Base-by-base conservation (phyloP, 495 filamentous ascomycete genomes). In the Tuber aestivum region DNA sequence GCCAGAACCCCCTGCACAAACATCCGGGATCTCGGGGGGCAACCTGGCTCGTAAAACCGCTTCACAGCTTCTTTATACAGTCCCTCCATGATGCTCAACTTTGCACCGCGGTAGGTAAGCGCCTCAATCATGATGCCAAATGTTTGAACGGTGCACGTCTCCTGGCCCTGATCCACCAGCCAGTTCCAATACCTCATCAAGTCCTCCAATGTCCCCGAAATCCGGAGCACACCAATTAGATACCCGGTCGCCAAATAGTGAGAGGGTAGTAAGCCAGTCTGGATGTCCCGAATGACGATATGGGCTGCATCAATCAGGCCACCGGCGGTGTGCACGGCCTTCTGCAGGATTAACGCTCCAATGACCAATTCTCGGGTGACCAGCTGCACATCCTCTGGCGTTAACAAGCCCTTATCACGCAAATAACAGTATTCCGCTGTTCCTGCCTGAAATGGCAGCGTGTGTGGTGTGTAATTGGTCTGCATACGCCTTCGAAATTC, bases 371-470 rank as follows among this genome's bases (percentile, higher is more conserved):
- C 56, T 14, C 40, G 70, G 72, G 75, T 45, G 48, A 40, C 37
- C 14, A 18, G 38, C 32, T 50, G 40, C 56, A 77, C 27, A 41
- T 70, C 41, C 44, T 69, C 41, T 20, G 35, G 27, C 2, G 56
- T 65, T 35, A 65, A 35, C 75, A 38, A 69, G 37, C 45, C 44
- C 42, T 27, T 42, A 42, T 69, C 20, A 27, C 73, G 70, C 74
- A 50, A 20, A 82, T 83, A 79, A 65, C 73, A 65, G 56, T 65
- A 65, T 35, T 65, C 56, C 56, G 56, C 0, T 35, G 27, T 65
- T 20, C 56, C 56, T 7, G 56, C 56, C 14, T 35, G 56, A 65
- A 65, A 65, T 8, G 56, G 27, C 27, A 16, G 56, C 20, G 27
- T 0, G 20, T 35, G 27, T 6, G 56, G 56, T 35, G 27, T 3